Percentiles rank a stretch among this genome's conserved stretches.
Evolutionary conservation across 2,329 filamentous ascomycete genomes (phyloP).

Genomic region (Fusarium cyanostomum): DNA sequence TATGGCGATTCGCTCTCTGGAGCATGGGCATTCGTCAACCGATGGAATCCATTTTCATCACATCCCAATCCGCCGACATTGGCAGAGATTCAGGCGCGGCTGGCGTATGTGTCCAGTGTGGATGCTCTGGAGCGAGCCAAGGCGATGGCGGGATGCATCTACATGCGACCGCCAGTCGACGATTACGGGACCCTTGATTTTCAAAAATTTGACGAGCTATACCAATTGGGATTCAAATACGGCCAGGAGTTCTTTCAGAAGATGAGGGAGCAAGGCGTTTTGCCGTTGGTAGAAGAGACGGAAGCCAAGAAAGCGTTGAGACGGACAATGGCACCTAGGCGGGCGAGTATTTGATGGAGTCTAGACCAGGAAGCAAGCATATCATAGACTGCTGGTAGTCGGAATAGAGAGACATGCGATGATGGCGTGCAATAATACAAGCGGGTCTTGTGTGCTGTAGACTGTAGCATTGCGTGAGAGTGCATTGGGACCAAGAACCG

Average conservation of each 20-base stretch:
- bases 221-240: conserved; percentile 85
- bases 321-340: conserved; percentile 80
- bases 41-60: conserved; percentile 94
- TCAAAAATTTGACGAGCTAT: conserved; percentile 97
- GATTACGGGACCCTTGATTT: conserved; percentile 95
- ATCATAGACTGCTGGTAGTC: background rate
- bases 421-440: background rate
- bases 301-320: conserved; percentile 80
- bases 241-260: conserved; percentile 82
- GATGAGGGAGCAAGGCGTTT: conserved; percentile 79
- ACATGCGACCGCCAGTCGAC: conserved; percentile 96
- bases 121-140: conserved; percentile 96
- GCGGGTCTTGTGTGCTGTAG: background rate
- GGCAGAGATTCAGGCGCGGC: conserved; percentile 91
- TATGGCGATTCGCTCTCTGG: conserved; percentile 96
- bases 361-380: background rate
- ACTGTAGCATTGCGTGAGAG: conserved; percentile 14
- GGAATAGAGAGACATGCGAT: background rate
- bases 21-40: conserved; percentile 92
- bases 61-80: conserved; percentile 93
- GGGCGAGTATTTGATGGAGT: conserved; percentile 74
- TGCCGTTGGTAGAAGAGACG: conserved; percentile 75
- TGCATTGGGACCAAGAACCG: background rate
- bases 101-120: conserved; percentile 94
- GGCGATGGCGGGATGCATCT: conserved; percentile 87